Evolutionary conservation across 192 early-diverging fungal genomes (phyloP), one percentile per base, ranked within the genome.

Genomic region (Chytriomyces sp.): DNA sequence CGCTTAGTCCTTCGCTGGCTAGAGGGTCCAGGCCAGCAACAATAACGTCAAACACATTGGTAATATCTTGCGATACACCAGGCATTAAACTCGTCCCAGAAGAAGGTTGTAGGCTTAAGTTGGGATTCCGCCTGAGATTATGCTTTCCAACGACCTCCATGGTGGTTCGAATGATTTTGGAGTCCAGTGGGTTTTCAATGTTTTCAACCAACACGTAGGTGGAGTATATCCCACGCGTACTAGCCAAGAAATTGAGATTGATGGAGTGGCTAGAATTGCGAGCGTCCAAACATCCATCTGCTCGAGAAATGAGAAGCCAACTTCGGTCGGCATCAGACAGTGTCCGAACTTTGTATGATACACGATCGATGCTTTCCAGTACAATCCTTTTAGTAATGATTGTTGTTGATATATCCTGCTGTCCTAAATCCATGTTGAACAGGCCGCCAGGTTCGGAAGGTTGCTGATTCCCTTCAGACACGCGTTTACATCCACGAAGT

Each of bases 391-490:
- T 90, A 0, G 81, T 73, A 12, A 89, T 76, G 34, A 81, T 78
- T 2, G 74, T 61, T 1, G 80, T 70, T 0, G 86, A 86, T 55
- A 89, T 75, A 73, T 93, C 92, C 60, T 89, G 89, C 64, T 92
- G 92, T n/a, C 92, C 92, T 31, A 92, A 77, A 80, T 92, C 87
- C 5, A 93, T 79, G 38, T 91, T 90, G 73, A 84, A 93, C 22
- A 92, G 79, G 30, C 89, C 90, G 52, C 86, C 86, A 5, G 85
- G 38, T 8, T 88, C 82, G 4, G 70, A 76, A 26, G 64, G 62
- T 41, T 77, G 78, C 32, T 78, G 40, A 17, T 59, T 33, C 8
- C 32, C 10, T 6, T 84, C 80, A 3, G 62, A 73, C 28, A 91
- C 77, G 17, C 87, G 78, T 66, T 93, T 91, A 64, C 91, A 93